These are phyloP conservation scores for Hondaea fermentalgiana DNA, from an alignment of 108 stramenopile genomes.

Conservation along the genomic window DNA sequence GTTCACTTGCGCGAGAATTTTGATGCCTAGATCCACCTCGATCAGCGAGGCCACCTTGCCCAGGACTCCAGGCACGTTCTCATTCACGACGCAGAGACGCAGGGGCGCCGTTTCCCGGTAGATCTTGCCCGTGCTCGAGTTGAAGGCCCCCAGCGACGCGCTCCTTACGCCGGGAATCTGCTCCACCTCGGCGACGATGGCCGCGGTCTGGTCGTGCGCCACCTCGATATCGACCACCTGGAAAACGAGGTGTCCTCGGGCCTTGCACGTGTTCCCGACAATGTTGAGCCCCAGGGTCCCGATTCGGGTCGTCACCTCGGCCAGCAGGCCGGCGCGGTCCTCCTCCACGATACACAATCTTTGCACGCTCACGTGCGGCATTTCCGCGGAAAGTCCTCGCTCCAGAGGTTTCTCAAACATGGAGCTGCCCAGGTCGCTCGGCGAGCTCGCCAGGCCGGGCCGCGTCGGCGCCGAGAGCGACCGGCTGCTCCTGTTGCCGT, in stretches of 20 bases:
- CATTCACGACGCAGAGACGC: background rate
- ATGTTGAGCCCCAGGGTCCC: background rate
- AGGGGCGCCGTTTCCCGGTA: background rate
- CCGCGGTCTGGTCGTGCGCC: background rate
- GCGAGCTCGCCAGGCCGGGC: too few species aligned
- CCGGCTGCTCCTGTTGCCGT: too few species aligned
- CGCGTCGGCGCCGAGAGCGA: too few species aligned
- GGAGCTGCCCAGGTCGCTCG: too few species aligned
- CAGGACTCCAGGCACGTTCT: background rate
- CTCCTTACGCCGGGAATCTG: background rate
- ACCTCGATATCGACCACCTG: background rate
- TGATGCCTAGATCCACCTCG: background rate
- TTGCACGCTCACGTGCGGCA: background rate
- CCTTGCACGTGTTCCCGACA: constrained; percentile 1
- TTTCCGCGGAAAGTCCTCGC: too few species aligned
- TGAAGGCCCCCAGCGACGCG: background rate
- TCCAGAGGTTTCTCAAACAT: too few species aligned
- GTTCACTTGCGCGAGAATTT: background rate
- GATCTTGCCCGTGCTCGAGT: background rate
- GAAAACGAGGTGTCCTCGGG: background rate
- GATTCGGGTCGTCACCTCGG: background rate
- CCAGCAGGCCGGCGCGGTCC: background rate
- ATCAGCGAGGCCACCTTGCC: background rate
- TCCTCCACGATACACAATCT: background rate
- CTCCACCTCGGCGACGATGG: background rate